These are phyloP conservation scores for Drechslerella stenobrocha DNA, from an alignment of 2,329 filamentous ascomycete genomes.

Conservation along the genomic window DNA sequence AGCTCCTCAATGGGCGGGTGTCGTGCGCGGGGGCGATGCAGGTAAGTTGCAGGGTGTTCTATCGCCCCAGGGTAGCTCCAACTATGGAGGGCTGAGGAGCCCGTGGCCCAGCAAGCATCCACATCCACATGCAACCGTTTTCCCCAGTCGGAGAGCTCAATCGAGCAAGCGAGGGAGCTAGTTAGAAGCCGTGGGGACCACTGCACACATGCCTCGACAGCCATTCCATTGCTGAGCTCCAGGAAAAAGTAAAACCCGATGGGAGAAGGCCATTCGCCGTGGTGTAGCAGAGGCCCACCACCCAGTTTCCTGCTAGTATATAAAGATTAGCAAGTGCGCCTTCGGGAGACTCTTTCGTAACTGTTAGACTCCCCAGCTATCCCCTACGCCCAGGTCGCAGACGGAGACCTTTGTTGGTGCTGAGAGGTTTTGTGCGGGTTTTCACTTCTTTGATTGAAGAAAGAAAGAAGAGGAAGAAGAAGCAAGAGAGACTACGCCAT, in stretches of 20 bases:
- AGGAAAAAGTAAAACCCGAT: background rate
- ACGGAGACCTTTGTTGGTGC: conserved; percentile 12
- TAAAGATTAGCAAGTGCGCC: background rate
- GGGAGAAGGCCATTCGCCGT: background rate
- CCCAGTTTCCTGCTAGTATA: conserved; percentile 4
- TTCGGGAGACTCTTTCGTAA: conserved; percentile 3
- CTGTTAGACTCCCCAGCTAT: background rate
- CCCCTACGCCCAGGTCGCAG: background rate
- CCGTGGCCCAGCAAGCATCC: conserved; percentile 10
- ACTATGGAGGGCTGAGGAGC: background rate
- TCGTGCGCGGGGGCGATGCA: conserved; percentile 5
- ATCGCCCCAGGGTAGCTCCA: background rate
- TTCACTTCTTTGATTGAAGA: background rate
- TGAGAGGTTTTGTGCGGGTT: conserved; percentile 6
- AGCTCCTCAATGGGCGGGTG: conserved; percentile 11
- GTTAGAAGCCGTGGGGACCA: conserved; percentile 14
- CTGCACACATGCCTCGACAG: conserved; percentile 11
- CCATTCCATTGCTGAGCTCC: background rate
- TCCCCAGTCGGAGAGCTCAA: conserved; percentile 8
- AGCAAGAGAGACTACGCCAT: background rate
- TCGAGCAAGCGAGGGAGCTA: conserved; percentile 33
- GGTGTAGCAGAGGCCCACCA: conserved; percentile 1
- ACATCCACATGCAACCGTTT: conserved; percentile 38
- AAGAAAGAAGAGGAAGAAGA: background rate
- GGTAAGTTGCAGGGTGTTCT: conserved; percentile 1